Conservation (phyloP, 306 rosid species). For the Quercus agrifolia region DNA sequence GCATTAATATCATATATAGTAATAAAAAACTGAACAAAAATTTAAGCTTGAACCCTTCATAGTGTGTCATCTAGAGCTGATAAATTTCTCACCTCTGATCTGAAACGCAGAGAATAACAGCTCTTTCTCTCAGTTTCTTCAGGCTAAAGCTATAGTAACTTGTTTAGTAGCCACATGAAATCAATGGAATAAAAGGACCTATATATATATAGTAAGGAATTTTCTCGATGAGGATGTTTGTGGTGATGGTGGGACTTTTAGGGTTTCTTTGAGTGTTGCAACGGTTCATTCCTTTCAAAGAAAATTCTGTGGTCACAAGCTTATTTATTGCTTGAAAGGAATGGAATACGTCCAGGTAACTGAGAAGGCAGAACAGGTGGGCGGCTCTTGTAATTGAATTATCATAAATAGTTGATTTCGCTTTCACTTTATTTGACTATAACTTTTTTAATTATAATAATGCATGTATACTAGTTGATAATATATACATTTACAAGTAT, state of each 20-base stretch:
- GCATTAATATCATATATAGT: background rate
- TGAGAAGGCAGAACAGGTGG: constrained; percentile 19
- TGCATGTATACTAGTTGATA: background rate
- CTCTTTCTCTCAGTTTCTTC: background rate
- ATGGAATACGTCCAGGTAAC: constrained; percentile 34
- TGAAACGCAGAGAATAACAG: background rate
- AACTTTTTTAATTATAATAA: constrained; percentile 4
- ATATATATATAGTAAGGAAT: background rate
- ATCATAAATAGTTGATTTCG: constrained; percentile 36
- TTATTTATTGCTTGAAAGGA: constrained; percentile 36
- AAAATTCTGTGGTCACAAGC: constrained; percentile 21
- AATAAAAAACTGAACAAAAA: too few species aligned
- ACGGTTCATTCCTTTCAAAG: constrained; percentile 23
- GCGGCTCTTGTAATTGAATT: constrained; percentile 24
- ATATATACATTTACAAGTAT: background rate
- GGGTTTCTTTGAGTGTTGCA: constrained; percentile 27
- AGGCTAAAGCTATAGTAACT: background rate
- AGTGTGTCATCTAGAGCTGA: background rate
- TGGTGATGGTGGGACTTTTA: background rate
- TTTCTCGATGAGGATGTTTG: background rate
- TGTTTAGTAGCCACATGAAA: background rate
- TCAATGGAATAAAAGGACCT: background rate
- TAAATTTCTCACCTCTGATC: background rate
- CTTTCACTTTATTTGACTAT: constrained; percentile 48
- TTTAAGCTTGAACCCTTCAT: too few species aligned